Conservation (phyloP, 2,329 filamentous ascomycete genomes). For the Aureobasidium leucospermi region DNA sequence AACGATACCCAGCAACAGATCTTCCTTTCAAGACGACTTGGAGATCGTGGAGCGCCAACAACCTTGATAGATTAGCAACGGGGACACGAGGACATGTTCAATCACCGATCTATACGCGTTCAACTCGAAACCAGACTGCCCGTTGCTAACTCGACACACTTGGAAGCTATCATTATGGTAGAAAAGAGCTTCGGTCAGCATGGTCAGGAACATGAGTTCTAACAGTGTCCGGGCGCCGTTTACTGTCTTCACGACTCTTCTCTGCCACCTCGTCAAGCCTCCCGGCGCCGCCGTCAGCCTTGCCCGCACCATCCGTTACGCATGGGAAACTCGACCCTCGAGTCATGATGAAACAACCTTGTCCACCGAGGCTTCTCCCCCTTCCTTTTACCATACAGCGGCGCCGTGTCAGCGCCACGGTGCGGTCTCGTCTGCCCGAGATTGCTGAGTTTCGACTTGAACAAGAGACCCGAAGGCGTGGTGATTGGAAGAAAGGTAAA, state of each 20-base stretch:
- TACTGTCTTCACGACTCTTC: constrained; percentile 6
- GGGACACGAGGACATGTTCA: neutral
- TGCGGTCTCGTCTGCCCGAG: constrained; percentile 1
- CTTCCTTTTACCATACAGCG: neutral
- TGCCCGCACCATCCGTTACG: constrained; percentile 9
- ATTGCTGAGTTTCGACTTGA: constrained; percentile 8
- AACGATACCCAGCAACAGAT: constrained; percentile 3
- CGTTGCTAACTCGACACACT: neutral
- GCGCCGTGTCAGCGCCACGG: neutral
- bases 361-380: neutral
- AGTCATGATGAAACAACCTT: constrained; percentile 14
- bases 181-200: neutral
- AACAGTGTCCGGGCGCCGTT: neutral
- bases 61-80: constrained; percentile 3
- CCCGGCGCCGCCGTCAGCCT: constrained; percentile 10
- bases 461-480: neutral
- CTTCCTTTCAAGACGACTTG: neutral
- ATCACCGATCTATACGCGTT: neutral
- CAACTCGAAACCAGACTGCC: neutral
- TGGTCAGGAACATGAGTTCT: neutral
- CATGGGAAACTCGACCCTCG: neutral
- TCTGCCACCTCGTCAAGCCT: neutral
- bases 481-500: neutral
- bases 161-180: neutral
- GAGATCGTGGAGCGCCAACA: constrained; percentile 7